Base-by-base conservation (phyloP, 805 yeast genomes). In the Alloascoidea africana region DNA sequence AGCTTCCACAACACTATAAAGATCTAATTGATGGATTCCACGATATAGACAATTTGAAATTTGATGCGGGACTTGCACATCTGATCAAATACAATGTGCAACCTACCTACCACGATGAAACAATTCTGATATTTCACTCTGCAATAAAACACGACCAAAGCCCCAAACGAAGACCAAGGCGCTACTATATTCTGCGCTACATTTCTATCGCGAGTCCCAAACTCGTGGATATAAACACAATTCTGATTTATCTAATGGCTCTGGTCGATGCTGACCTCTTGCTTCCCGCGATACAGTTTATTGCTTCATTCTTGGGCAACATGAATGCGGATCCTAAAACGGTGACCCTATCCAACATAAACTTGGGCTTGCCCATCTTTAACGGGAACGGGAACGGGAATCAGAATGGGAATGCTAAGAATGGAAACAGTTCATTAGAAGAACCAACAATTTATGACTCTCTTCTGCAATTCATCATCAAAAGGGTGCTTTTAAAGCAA, bases 1-100 rank as follows among this genome's bases (percentile, higher is more conserved):
- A 23, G n/a, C n/a, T 23, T 8, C 30, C 30, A n/a, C 13, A 23
- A n/a, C 8, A 23, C 30, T 23, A 23, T 23, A 23, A 23, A 23
- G n/a, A 23, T 23, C n/a, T 23, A 23, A 23, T 23, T 23, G 30
- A 23, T 23, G 30, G 30, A 23, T n/a, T 23, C 13, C n/a, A 23
- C n/a, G n/a, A 23, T 23, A 23, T 23, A 8, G 30, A 23, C n/a
- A 23, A 23, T n/a, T n/a, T 23, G n/a, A n/a, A 23, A 23, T 23
- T 23, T 23, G 30, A 23, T 23, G 30, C n/a, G 13, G 30, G 30
- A 8, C n/a, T 23, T 8, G n/a, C 13, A 8, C n/a, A 23, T 23
- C 30, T 23, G 8, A 23, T 23, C 8, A 23, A n/a, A n/a, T 23
- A 8, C 8, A 23, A 23, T 23, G n/a, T 23, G 13, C 30, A 23